Base-by-base conservation (phyloP, 1,139 yeast genomes). In the Zygoascus meyerae region DNA sequence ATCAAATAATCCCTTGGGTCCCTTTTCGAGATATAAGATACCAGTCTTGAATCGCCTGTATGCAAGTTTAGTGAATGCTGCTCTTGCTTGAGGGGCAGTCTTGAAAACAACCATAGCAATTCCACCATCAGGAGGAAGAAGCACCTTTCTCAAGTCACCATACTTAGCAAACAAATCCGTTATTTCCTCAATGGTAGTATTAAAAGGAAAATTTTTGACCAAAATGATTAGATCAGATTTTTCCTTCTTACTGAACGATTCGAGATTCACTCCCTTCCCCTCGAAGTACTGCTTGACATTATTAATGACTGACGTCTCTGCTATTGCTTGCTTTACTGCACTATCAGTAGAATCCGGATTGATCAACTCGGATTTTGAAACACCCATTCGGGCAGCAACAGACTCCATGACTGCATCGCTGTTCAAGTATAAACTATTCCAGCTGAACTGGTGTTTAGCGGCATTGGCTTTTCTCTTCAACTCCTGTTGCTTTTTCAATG, bases 61-160 rank as follows among this genome's bases (percentile, higher is more conserved):
- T 29, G 97, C 86, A 47, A 92, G 70, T 60, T 86, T 87, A 17
- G 86, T 74, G 62, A 94, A 92, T 1, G 98, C 98, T 4, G 87
- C 74, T 65, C 97, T 79, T 1, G 95, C 97, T 48, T 85, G 74
- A 12, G 95, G 85, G 1, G 81, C 70, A 64, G 86, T 94, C 56
- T 90, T 74, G 66, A 83, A 90, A 63, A 92, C 97, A n/a, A 92
- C 81, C 62, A 92, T 84, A 3, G 97, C 97, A 59, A 92, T 89
- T 0, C 97, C 90, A 12, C 97, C 97, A 17, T 95, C 86, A 17
- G 97, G 95, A 12, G 99, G 98, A 89, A 94, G 85, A 52, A 94
- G 67, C 31, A 89, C 73, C 59, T 96, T 77, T 55, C 79, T 81
- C 34, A 94, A 63, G 53, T 83, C 84, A 41, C 98, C 98, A 65